Percentiles rank a stretch among this genome's conserved stretches.
These are phyloP conservation scores for Rhizophlyctis rosea DNA, from an alignment of 192 early-diverging fungal genomes.

Conservation along the genomic window DNA sequence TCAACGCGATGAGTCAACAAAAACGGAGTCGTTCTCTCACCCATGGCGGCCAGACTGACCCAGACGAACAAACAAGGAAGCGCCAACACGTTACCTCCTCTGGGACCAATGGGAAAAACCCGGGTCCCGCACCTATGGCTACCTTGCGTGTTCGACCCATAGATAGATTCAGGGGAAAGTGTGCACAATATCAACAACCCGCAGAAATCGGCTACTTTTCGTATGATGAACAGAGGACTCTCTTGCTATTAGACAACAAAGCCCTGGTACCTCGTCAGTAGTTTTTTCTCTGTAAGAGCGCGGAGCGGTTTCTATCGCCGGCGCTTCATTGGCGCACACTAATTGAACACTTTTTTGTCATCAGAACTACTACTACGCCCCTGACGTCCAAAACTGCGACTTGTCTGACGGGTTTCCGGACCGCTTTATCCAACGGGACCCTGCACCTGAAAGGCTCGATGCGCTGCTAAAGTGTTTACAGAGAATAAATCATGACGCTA, in stretches of 20 bases:
- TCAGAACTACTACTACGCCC: constrained; percentile 20
- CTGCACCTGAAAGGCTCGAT: constrained; percentile 73
- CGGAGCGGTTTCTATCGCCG: background rate
- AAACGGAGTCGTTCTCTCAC: too few relatives aligned
- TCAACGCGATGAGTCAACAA: too few relatives aligned
- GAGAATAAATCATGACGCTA: constrained; percentile 3
- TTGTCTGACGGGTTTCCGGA: constrained; percentile 67
- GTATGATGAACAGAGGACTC: constrained; percentile 27
- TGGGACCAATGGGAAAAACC: too few relatives aligned
- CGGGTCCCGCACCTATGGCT: too few relatives aligned
- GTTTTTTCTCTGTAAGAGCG: background rate
- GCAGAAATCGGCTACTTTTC: constrained; percentile 38
- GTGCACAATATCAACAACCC: constrained; percentile 34
- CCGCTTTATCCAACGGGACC: constrained; percentile 62
- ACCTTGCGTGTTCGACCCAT: too few relatives aligned
- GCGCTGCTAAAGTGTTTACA: constrained; percentile 60
- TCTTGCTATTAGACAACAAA: constrained; percentile 13
- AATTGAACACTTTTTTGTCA: background rate
- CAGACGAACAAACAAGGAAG: too few relatives aligned
- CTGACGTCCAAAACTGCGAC: constrained; percentile 8
- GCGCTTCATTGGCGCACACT: constrained; percentile 9
- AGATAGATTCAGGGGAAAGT: background rate
- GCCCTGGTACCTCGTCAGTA: constrained; percentile 24
- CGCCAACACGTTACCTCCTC: too few relatives aligned
- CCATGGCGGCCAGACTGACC: too few relatives aligned